Base-by-base conservation (phyloP, 768 basidiomycete genomes). In the Russula brevipes region DNA sequence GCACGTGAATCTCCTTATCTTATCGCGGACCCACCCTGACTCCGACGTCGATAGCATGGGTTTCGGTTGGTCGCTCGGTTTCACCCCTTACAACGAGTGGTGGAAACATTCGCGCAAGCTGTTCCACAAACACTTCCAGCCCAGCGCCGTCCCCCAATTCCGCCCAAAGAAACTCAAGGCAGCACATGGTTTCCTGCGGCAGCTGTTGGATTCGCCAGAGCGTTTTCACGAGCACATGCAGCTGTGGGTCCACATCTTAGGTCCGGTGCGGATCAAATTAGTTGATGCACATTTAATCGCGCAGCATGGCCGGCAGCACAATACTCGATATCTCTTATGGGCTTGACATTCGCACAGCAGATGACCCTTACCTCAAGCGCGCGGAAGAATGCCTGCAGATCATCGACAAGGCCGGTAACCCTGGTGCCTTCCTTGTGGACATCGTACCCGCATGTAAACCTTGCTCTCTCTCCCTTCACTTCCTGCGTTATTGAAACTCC, bases 71-170 rank as follows among this genome's bases (percentile, higher is more conserved):
- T 66, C 65, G 35, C 60, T 73, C 24, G 49, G 67, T 9, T 68
- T 73, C 54, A 57, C 72, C 36, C 70, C 70, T 54, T 75, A 77
- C 58, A 73, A 73, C 36, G 70, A 76, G 30, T 61, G 65, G 61
- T 76, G 76, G 76, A 71, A 72, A 45, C 41, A 72, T 36, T 71
- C 71, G 36, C 70, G 75, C 60, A 68, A 70, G 5, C 59, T 73
- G 57, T 74, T 73, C 69, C 65, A 68, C 55, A 71, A 63, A 65
- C 71, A 47, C 71, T 72, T 60, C 66, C 69, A 52, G 47, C 66
- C 41, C 3, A 69, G 65, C 1, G 65, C 65, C 16, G 61, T 72
- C 10, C 60, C 61, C n/a, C 69, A 69, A 51, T 76, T 74, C 58
- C 66, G 68, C 8, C 73, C 72, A 2, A 68, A 73, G 60, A 71